Conservation (phyloP, 495 filamentous ascomycete species). For the Sordaria brevicollis region DNA sequence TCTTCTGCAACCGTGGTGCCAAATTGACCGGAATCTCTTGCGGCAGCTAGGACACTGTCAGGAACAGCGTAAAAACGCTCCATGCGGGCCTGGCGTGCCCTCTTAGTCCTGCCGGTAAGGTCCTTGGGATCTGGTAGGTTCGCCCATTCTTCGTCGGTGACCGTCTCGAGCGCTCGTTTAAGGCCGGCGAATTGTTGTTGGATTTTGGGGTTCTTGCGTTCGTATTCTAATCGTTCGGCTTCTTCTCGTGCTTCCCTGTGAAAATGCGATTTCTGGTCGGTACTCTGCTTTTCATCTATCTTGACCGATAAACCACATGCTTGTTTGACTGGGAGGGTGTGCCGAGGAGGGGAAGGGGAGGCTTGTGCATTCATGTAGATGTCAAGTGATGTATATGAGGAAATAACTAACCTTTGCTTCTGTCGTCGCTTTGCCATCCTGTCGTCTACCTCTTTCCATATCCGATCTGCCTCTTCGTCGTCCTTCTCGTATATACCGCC, state of each 20-base stretch:
- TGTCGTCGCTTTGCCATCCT: constrained; percentile 86
- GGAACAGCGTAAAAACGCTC: constrained; percentile 93
- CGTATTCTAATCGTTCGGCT: constrained; percentile 86
- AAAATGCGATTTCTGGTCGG: constrained; percentile 57
- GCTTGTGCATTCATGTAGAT: constrained; percentile 2
- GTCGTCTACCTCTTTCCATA: constrained; percentile 92
- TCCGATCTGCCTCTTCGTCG: constrained; percentile 92
- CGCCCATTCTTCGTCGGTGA: constrained; percentile 95
- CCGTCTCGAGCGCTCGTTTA: constrained; percentile 75
- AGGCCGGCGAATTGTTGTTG: constrained; percentile 96
- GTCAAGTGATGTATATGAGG: constrained; percentile 7
- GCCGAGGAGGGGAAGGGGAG: constrained; percentile 4
- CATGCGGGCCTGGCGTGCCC: constrained; percentile 69
- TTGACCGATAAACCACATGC: constrained; percentile 62
- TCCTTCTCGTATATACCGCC: constrained; percentile 90
- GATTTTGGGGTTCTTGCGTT: constrained; percentile 94
- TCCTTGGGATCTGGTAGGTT: constrained; percentile 92
- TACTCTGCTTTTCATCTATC: constrained; percentile 65
- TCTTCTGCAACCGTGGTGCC: constrained; percentile 79
- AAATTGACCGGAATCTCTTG: constrained; percentile 67
- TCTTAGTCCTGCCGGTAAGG: constrained; percentile 83
- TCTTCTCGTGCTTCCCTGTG: constrained; percentile 91
- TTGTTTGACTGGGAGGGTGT: constrained; percentile 16
- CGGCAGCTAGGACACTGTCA: constrained; percentile 87
- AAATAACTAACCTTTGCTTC: constrained; percentile 72